Evolutionary conservation across 352 stramenopile species (phyloP), one percentile per base, ranked within the genome.

Genomic region (Pythium grandisporangium): DNA sequence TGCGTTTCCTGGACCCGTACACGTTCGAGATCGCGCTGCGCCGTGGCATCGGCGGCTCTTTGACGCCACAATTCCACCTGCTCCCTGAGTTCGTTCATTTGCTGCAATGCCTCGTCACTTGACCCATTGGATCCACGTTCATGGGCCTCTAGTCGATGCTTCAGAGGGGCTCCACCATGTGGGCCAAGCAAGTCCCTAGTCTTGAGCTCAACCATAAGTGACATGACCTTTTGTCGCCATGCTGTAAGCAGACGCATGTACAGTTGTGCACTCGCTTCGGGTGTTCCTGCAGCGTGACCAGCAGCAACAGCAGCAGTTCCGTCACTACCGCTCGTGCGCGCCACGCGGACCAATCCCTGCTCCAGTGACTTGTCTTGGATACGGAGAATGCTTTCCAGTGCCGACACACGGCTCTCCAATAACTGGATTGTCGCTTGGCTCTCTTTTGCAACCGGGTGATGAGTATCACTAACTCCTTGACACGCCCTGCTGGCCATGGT

Each of bases 141-240:
- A n/a, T 37, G 33, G 5, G 32, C 41, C 12, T 34, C 32, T 17
- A 58, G 39, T 6, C 53, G 41, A 1, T 45, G 34, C 11, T 20
- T 7, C n/a, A n/a, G n/a, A n/a, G n/a, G n/a, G n/a, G n/a, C n/a
- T n/a, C n/a, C n/a, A n/a, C n/a, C n/a, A n/a, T n/a, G n/a, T n/a
- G n/a, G n/a, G n/a, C n/a, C n/a, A n/a, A n/a, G n/a, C 4, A 85
- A 48, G 27, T 84, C 58, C 14, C 42, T 46, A 12, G 51, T 58
- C 46, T 70, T 62, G 6, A 66, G 40, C 27, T 78, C 70, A 8
- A 89, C 72, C 58, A 86, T 67, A 2, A 86, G 42, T 2, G 65
- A 34, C 2, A 84, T 58, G 4, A 65, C 69, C 45, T 83, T 84
- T 34, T 63, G 44, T n/a, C 75, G 61, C 75, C 75, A 89, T 12